A percentile compares a stretch with the other conserved stretches of the same genome.
Evolutionary conservation across 1,139 yeast species (phyloP).

Genomic region (Casaregolazyma lundiana): DNA sequence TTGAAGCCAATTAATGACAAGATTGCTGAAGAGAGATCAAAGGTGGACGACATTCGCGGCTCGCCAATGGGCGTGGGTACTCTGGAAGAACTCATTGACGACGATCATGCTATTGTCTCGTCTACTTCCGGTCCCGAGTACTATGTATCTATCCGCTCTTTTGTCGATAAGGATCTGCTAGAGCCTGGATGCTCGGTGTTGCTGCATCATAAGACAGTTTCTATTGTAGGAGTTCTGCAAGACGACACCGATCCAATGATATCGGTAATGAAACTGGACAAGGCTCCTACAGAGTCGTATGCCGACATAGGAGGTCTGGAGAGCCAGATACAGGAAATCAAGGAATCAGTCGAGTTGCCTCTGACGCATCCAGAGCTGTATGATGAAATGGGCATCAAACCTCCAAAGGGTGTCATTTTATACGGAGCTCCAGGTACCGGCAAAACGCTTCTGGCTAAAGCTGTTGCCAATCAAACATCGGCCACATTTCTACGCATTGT

Average conservation of each 20-base stretch:
- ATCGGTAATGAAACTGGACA: constrained; percentile 94
- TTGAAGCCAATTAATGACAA: constrained; percentile 95
- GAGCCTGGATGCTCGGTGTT: constrained; percentile 99
- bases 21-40: constrained; percentile 92
- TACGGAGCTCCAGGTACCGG: constrained; percentile 99
- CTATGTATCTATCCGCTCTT: constrained; percentile 92
- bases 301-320: constrained; percentile 98
- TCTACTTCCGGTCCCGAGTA: constrained; percentile 96
- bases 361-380: constrained; percentile 95
- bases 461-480: constrained; percentile 96
- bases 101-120: constrained; percentile 97
- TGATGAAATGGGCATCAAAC: constrained; percentile 99
- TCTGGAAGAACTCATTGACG: constrained; percentile 93
- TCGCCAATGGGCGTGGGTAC: constrained; percentile 97
- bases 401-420: constrained; percentile 97
- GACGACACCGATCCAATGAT: constrained; percentile 99
- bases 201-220: constrained; percentile 90
- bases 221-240: constrained; percentile 90
- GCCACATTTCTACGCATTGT: constrained; percentile 96
- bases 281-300: constrained; percentile 94
- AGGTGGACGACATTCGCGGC: constrained; percentile 93
- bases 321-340: constrained; percentile 93
- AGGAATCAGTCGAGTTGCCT: constrained; percentile 96
- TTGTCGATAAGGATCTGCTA: constrained; percentile 90
- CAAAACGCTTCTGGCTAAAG: constrained; percentile 92